These are phyloP conservation scores for Dentipellis fragilis DNA, from an alignment of 768 basidiomycete species.

Conservation along the genomic window DNA sequence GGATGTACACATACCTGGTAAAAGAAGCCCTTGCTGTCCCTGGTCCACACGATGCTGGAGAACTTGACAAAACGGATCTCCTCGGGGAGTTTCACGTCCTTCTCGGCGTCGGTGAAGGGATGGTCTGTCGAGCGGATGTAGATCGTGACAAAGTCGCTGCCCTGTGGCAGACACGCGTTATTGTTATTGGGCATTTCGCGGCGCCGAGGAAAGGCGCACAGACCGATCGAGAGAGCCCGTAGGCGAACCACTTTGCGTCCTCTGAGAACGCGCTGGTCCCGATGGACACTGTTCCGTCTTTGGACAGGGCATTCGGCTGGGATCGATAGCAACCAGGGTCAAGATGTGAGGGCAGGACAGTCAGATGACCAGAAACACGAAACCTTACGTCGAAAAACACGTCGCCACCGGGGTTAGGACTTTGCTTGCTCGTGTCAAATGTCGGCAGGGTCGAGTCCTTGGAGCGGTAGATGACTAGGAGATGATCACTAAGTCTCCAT, in stretches of 20 bases:
- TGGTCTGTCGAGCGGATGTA: conserved; percentile 55
- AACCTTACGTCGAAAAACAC: conserved; percentile 66
- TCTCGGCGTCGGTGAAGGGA: conserved; percentile 38
- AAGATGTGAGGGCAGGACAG: neutral
- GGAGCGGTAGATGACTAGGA: conserved; percentile 52
- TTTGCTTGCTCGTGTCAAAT: conserved; percentile 17
- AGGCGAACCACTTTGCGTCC: conserved; percentile 63
- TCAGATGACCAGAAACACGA: neutral
- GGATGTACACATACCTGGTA: conserved; percentile 43
- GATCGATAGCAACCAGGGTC: neutral
- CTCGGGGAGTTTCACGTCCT: conserved; percentile 48
- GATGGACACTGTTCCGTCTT: conserved; percentile 65
- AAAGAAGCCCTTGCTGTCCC: conserved; percentile 76
- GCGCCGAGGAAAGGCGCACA: conserved; percentile 16
- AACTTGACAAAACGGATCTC: conserved; percentile 73
- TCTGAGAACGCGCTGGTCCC: conserved; percentile 49
- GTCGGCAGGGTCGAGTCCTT: conserved; percentile 43
- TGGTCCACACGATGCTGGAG: conserved; percentile 61
- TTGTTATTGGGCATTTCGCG: neutral
- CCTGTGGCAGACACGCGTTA: conserved; percentile 28
- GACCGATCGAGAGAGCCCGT: conserved; percentile 66
- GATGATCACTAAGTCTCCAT: neutral
- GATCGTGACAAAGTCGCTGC: conserved; percentile 63
- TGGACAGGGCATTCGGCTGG: conserved; percentile 60
- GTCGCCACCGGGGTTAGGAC: conserved; percentile 41